phyloP scores from a whole-genome alignment of 306 rosid species.

The Sicyos baderoa region DNA sequence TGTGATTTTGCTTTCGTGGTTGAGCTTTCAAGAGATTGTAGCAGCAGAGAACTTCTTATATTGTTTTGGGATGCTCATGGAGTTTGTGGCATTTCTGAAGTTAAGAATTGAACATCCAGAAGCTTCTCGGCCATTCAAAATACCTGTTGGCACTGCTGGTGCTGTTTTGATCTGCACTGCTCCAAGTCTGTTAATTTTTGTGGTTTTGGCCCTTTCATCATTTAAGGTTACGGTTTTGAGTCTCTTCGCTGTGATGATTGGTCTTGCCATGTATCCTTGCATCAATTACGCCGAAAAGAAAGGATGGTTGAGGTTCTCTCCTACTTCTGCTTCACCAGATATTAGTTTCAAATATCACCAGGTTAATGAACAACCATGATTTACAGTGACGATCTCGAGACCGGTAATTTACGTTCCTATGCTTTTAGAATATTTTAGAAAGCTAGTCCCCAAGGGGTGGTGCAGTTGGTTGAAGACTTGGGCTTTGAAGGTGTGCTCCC shows the following conservation, averaged over 20 bases:
- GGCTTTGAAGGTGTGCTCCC: no score
- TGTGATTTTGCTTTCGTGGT: conserved; percentile 52
- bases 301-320: conserved; percentile 38
- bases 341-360: not conserved
- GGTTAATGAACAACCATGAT: conserved; percentile 16
- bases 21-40: conserved; percentile 68
- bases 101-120: conserved; percentile 40
- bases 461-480: no score
- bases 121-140: conserved; percentile 38
- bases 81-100: conserved; percentile 52
- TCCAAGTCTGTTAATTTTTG: conserved; percentile 44
- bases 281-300: conserved; percentile 36
- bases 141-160: conserved; percentile 46
- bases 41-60: conserved; percentile 59
- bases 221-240: conserved; percentile 41
- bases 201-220: conserved; percentile 37
- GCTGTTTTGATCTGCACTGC: conserved; percentile 47
- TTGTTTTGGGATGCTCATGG: conserved; percentile 67
- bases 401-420: not conserved
- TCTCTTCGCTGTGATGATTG: conserved; percentile 35
- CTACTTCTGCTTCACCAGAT: no score
- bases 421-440: not conserved
- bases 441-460: no score
- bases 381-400: conserved; percentile 7
- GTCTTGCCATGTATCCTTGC: conserved; percentile 44